Percentiles rank a stretch among this genome's conserved stretches.
Conservation (phyloP, 2,329 filamentous ascomycete genomes). For the Leptographium flavum region DNA sequence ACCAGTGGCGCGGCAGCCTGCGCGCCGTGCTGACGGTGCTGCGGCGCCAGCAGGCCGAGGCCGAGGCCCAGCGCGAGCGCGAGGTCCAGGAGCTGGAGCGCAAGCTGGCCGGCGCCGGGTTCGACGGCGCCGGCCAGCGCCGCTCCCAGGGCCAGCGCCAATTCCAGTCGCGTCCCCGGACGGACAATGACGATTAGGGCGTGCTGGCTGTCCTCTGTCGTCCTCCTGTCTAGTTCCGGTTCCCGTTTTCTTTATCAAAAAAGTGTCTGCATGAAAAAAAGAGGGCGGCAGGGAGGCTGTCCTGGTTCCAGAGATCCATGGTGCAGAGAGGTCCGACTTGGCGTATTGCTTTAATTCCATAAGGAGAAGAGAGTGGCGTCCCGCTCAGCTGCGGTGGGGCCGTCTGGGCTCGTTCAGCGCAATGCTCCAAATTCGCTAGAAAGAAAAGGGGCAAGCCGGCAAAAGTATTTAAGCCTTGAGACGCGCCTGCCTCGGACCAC, state of each 20-base stretch:
- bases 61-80: slow-evolving; percentile 61
- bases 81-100: slow-evolving; percentile 59
- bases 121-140: slow-evolving; percentile 14
- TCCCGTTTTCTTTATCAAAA: neutral
- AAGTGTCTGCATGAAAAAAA: no score
- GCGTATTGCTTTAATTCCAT: no score
- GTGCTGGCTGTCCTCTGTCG: neutral
- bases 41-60: slow-evolving; percentile 67
- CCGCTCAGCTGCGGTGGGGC: no score
- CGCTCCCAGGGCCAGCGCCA: neutral
- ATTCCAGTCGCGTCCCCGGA: neutral
- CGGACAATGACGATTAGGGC: neutral
- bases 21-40: slow-evolving; percentile 66
- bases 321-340: no score
- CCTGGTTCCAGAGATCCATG: no score
- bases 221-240: neutral
- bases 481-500: neutral
- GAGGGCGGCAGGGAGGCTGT: no score
- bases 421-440: no score
- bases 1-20: slow-evolving; percentile 80
- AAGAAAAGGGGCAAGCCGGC: neutral
- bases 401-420: no score
- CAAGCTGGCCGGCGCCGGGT: slow-evolving; percentile 27
- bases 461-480: no score
- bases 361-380: no score